Conservation (phyloP, 176 grass and related monocot genomes). For the Oryza coarctata region DNA sequence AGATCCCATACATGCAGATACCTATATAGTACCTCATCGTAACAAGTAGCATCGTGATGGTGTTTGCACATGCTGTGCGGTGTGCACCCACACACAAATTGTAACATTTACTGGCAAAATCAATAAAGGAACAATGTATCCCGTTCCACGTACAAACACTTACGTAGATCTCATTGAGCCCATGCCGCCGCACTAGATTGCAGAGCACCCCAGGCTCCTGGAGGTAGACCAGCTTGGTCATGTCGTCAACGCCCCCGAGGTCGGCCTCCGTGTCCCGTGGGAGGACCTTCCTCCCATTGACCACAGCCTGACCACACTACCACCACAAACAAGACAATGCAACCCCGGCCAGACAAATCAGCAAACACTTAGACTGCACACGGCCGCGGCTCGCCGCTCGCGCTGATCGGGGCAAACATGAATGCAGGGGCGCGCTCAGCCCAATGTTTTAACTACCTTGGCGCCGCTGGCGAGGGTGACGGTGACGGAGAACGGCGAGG, state of each 20-base stretch:
- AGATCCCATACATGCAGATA: not conserved
- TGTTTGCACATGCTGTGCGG: not conserved
- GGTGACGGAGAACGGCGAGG: constrained; percentile 19
- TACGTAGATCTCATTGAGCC: constrained; percentile 83
- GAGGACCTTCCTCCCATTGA: constrained; percentile 38
- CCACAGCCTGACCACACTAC: constrained; percentile 2
- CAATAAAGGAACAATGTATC: not conserved
- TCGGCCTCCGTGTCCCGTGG: constrained; percentile 63
- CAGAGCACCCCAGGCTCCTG: constrained; percentile 79
- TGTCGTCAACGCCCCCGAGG: constrained; percentile 75
- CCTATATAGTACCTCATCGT: not conserved
- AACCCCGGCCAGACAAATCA: not conserved
- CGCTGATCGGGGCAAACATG: not conserved
- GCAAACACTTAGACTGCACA: constrained; percentile 19
- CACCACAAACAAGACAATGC: not conserved
- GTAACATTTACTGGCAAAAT: not conserved
- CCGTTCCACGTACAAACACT: not conserved
- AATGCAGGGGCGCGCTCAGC: not conserved
- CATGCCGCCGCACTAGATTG: constrained; percentile 58
- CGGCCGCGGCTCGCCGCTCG: too few relatives aligned
- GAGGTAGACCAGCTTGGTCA: constrained; percentile 80
- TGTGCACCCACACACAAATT: not conserved
- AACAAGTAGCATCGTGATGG: not conserved
- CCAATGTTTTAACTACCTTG: constrained; percentile 32
- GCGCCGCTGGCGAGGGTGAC: constrained; percentile 41